These are phyloP conservation scores for Saccharomycopsis sp. DNA, from an alignment of 805 yeast species.

Conservation along the genomic window DNA sequence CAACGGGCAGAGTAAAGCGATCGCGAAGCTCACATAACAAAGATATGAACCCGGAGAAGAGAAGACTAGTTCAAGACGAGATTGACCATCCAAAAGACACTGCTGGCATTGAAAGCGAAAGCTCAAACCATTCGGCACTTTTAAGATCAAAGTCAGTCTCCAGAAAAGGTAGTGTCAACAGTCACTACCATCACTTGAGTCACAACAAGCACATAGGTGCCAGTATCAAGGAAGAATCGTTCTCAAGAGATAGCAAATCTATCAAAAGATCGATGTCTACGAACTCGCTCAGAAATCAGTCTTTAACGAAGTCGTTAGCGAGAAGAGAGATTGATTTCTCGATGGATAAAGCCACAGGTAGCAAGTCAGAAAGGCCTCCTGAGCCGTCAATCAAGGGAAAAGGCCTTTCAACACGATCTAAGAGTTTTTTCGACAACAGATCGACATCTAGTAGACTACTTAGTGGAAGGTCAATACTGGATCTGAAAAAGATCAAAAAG, in stretches of 20 bases:
- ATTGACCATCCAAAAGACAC: not conserved
- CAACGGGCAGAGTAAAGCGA: not conserved
- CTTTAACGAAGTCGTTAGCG: conserved; percentile 9
- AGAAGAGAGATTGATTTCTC: conserved; percentile 17
- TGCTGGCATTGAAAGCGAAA: conserved; percentile 4
- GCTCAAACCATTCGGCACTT: conserved; percentile 3
- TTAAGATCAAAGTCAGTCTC: conserved; percentile 3
- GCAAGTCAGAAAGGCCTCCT: not conserved
- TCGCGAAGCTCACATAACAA: not conserved
- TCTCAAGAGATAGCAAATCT: not conserved
- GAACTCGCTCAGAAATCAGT: not conserved
- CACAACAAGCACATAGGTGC: conserved; percentile 2
- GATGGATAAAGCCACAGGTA: not conserved
- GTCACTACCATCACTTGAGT: not conserved
- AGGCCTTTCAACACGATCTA: conserved; percentile 7
- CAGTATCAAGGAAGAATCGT: not conserved
- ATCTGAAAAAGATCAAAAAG: not conserved
- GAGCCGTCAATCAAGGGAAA: not conserved
- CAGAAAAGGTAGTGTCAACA: not conserved
- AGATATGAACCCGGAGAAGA: not conserved
- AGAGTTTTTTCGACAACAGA: conserved; percentile 7
- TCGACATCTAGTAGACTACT: not conserved
- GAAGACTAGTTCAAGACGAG: not conserved
- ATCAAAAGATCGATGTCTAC: not conserved
- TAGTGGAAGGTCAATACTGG: not conserved